Base-by-base conservation (phyloP, 2,329 filamentous ascomycete species). In the Arthroderma sp. region DNA sequence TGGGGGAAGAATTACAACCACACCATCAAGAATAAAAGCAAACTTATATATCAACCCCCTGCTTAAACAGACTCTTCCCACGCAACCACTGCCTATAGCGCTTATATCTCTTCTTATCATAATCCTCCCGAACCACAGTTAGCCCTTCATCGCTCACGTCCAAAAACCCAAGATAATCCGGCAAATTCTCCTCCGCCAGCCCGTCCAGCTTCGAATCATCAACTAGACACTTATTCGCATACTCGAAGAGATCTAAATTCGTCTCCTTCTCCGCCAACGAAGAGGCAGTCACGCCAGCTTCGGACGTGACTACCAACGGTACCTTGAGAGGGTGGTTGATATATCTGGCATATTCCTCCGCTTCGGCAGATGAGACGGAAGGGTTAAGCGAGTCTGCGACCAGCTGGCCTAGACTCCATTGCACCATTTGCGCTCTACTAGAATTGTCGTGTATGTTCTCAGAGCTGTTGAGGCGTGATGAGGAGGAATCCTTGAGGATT, bases 1-100 rank as follows among this genome's bases (percentile, higher is more conserved):
- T 22, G 15, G 15, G 15, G 15, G 3, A 22, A 22, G 15, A 22
- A 22, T 3, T 22, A 3, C 15, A 22, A 3, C 15, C 15, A 22
- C 15, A 22, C 15, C 15, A 32, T 28, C 6, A n/a, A n/a, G 6
- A 15, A 10, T 9, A 32, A 38, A 6, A 9, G 11, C 30, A 15
- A 10, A 9, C 48, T 58, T 51, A 66, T 9, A 57, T 37, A 57
- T 73, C 70, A 51, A 73, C 70, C 38, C 81, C 78, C 71, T 95
- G 88, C 66, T 96, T 96, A 63, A 96, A 96, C 56, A 96, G 74
- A 56, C 86, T 94, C 69, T 95, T 96, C 11, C 89, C 89, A 50
- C 80, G 76, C 58, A 98, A 70, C 89, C 91, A 98, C 66, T 95
- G 93, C 56, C 82, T 71, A 65, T 98, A 98, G 6, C 88, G 85